phyloP scores from a whole-genome alignment of 2,329 filamentous ascomycete species.

The Cytospora chrysosperma region DNA sequence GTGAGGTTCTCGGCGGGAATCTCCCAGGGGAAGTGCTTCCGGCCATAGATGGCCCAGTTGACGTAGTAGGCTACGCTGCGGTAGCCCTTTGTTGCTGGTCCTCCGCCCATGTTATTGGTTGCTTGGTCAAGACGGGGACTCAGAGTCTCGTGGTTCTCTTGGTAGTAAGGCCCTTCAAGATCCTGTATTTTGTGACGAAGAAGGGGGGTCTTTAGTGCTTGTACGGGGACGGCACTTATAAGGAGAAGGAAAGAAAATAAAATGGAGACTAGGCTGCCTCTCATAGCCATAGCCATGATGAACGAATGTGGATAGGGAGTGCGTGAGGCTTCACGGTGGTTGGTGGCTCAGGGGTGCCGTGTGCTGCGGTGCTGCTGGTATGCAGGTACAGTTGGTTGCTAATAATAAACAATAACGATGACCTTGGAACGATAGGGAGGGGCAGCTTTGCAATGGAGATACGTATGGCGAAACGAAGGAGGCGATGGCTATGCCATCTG shows the following conservation, averaged over 20 bases:
- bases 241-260: conserved; percentile 6
- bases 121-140: conserved; percentile 14
- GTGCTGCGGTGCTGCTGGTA: background rate
- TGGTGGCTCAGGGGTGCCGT: background rate
- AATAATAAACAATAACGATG: background rate
- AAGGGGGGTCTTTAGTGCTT: conserved; percentile 10
- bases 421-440: background rate
- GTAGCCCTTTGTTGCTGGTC: conserved; percentile 48
- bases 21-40: conserved; percentile 82
- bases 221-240: conserved; percentile 17
- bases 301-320: background rate
- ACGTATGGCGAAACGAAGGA: conserved; percentile 5
- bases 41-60: conserved; percentile 84
- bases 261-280: conserved; percentile 20
- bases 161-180: conserved; percentile 13
- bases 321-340: background rate
- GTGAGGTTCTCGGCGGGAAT: conserved; percentile 79
- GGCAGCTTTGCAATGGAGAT: conserved; percentile 8
- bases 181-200: conserved; percentile 16
- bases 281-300: conserved; percentile 15
- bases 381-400: conserved; percentile 6
- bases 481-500: conserved; percentile 3
- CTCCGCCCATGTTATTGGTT: conserved; percentile 42
- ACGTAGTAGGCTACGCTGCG: conserved; percentile 72
- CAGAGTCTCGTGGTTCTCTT: conserved; percentile 6